phyloP scores from a whole-genome alignment of 2,329 filamentous ascomycete species.

The Penicillium sclerotiorum region DNA sequence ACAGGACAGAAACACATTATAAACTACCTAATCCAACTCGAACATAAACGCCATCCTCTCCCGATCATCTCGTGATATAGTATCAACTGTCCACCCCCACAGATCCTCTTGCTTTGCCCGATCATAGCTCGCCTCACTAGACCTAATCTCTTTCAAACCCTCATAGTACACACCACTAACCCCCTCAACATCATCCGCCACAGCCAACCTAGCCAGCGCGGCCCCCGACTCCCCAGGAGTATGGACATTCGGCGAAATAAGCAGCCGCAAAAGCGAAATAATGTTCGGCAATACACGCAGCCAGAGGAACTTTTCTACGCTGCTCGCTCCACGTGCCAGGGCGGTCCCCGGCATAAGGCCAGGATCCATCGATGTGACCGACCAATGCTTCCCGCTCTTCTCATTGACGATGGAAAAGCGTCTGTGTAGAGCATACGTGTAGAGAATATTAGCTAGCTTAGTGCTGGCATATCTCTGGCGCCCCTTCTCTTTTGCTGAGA shows the following conservation, averaged over 20 bases:
- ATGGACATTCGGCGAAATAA: constrained; percentile 43
- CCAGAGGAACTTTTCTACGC: constrained; percentile 38
- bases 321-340: constrained; percentile 39
- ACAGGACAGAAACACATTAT: no score
- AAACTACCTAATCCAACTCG: no score
- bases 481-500: constrained; percentile 33
- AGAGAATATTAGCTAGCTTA: constrained; percentile 55
- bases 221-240: constrained; percentile 43
- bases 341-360: constrained; percentile 54
- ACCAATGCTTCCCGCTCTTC: constrained; percentile 33
- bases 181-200: constrained; percentile 34
- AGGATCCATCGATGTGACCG: constrained; percentile 50
- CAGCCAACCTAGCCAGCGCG: constrained; percentile 46
- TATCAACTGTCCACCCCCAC: constrained; percentile 51
- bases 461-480: constrained; percentile 47
- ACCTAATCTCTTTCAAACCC: constrained; percentile 41
- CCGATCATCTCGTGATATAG: constrained; percentile 1
- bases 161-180: constrained; percentile 51
- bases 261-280: constrained; percentile 39
- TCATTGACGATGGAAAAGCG: constrained; percentile 30
- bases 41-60: no score
- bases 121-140: constrained; percentile 49
- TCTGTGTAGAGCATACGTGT: constrained; percentile 49
- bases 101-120: constrained; percentile 53
- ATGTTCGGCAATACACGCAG: constrained; percentile 38